Conservation (phyloP, 1,284 basidiomycete species). For the Tilletia horrida region DNA sequence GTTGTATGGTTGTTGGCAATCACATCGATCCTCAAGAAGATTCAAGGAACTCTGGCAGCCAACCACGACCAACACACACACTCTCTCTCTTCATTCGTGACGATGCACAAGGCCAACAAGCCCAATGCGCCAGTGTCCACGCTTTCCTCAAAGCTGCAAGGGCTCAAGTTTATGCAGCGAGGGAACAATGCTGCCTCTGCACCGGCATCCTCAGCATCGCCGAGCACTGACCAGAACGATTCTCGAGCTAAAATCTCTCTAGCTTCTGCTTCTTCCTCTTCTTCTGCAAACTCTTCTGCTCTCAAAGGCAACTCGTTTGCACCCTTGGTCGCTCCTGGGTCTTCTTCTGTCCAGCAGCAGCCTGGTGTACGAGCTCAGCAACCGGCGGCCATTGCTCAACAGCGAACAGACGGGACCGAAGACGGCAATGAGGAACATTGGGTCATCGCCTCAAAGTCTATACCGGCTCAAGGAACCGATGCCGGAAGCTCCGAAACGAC, state of each 20-base stretch:
- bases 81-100: neutral
- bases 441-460: neutral
- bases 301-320: no score
- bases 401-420: conserved; percentile 2
- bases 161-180: conserved; percentile 15
- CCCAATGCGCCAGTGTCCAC: neutral
- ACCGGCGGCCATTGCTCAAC: no score
- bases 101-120: conserved; percentile 12
- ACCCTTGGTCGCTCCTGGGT: no score
- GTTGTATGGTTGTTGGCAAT: neutral
- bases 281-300: no score
- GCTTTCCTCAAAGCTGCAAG: conserved; percentile 9
- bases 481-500: neutral
- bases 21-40: neutral
- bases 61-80: neutral
- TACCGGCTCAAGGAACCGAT: neutral
- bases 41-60: neutral
- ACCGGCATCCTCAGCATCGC: no score
- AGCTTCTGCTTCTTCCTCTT: no score
- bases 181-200: neutral
- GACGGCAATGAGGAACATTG: conserved; percentile 11
- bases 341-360: no score
- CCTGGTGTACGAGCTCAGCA: no score
- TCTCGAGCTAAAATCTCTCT: no score
- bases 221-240: no score